Evolutionary conservation across 2,329 filamentous ascomycete genomes (phyloP).

Genomic region (Thielaviopsis cerberus): DNA sequence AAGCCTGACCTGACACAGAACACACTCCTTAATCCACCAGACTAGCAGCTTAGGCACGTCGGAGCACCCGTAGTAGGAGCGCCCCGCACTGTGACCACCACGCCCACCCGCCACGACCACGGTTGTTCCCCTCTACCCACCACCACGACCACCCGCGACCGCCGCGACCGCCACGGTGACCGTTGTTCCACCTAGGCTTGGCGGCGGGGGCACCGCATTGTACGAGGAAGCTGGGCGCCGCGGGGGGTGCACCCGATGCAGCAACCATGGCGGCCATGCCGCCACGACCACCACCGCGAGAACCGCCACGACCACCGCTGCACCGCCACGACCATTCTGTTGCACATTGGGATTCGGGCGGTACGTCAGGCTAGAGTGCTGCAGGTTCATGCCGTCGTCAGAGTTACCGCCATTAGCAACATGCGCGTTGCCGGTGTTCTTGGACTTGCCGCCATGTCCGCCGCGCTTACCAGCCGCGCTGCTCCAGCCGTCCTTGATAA

Average conservation of each 20-base stretch:
- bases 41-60: too few relatives aligned
- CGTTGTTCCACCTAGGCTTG: slow-evolving; percentile 31
- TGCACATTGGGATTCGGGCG: slow-evolving; percentile 9
- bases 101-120: slow-evolving; percentile 19
- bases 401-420: not conserved
- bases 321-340: slow-evolving; percentile 13
- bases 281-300: slow-evolving; percentile 16
- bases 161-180: slow-evolving; percentile 21
- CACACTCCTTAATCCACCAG: too few relatives aligned
- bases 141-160: slow-evolving; percentile 21
- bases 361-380: slow-evolving; percentile 10
- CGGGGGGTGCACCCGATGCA: slow-evolving; percentile 9
- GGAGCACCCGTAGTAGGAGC: not conserved
- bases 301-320: slow-evolving; percentile 14
- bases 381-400: not conserved
- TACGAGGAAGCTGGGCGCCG: slow-evolving; percentile 21
- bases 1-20: too few relatives aligned
- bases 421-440: too few relatives aligned
- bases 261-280: slow-evolving; percentile 1
- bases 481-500: slow-evolving; percentile 38
- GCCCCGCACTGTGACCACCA: too few relatives aligned
- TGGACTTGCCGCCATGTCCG: not conserved
- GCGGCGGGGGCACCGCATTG: slow-evolving; percentile 39
- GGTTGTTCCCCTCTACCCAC: slow-evolving; percentile 8
- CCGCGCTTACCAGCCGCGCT: slow-evolving; percentile 6